A percentile compares a stretch with the other conserved stretches of the same genome.
phyloP scores from a whole-genome alignment of 2,329 filamentous ascomycete genomes.

The Hypoxylon rubiginosum region DNA sequence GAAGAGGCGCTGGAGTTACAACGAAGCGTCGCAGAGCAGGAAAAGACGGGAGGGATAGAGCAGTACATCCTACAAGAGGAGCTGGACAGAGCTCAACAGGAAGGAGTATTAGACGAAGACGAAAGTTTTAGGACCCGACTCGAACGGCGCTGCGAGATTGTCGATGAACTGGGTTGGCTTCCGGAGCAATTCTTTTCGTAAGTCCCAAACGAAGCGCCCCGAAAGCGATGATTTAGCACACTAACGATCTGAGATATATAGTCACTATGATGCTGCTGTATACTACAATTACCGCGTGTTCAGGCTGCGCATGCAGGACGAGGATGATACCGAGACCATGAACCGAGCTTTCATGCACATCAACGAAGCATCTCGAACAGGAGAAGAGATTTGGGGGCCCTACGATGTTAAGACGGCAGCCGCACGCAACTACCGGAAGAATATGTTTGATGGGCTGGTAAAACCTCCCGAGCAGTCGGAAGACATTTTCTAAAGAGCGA shows the following conservation, averaged over 20 bases:
- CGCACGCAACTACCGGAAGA: no score
- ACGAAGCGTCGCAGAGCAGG: background rate
- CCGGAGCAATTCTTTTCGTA: slow-evolving; percentile 33
- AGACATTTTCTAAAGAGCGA: no score
- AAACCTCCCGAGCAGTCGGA: no score
- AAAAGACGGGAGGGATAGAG: background rate
- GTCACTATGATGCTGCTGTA: background rate
- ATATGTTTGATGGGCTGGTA: no score
- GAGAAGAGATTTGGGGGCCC: no score
- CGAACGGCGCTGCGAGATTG: background rate
- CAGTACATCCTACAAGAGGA: background rate
- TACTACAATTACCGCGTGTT: background rate
- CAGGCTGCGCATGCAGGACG: no score
- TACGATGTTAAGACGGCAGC: no score
- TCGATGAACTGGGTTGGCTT: background rate
- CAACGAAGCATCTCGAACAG: no score
- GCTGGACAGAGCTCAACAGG: background rate
- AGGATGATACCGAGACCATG: no score
- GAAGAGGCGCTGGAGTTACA: background rate
- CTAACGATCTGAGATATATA: slow-evolving; percentile 2
- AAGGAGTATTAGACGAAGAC: no score
- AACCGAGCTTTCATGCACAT: no score
- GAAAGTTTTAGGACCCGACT: background rate
- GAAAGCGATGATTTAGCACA: background rate
- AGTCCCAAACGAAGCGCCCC: slow-evolving; percentile 9